Conservation (phyloP, 2,329 filamentous ascomycete species). For the Phymatotrichopsis omnivora region DNA sequence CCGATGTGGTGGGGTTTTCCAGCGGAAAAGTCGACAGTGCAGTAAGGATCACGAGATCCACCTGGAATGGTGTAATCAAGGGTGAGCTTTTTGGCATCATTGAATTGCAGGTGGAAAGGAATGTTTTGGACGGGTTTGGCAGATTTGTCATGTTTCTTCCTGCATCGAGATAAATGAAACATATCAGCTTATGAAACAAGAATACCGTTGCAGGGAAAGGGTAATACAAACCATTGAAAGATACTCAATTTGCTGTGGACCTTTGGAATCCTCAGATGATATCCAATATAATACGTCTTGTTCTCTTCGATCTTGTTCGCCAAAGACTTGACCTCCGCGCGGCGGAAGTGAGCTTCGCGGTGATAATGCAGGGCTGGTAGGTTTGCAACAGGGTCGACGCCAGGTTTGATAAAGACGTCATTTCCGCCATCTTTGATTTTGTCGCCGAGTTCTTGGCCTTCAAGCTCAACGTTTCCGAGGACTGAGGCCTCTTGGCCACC, state of each 20-base stretch:
- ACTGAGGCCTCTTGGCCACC: neutral
- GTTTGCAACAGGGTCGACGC: neutral
- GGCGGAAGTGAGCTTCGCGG: neutral
- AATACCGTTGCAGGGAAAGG: neutral
- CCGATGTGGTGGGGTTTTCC: neutral
- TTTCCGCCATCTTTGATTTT: conserved; percentile 1
- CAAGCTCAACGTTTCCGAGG: conserved; percentile 3
- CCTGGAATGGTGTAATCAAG: conserved; percentile 3
- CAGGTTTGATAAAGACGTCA: conserved; percentile 1
- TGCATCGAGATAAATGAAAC: neutral
- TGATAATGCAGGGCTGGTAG: neutral
- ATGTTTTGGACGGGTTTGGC: conserved; percentile 2
- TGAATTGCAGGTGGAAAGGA: conserved; percentile 4
- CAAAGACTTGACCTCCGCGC: conserved; percentile 4
- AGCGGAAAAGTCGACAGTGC: neutral
- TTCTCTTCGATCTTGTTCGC: neutral
- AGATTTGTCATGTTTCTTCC: neutral
- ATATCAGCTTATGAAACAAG: too few species aligned
- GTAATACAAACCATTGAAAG: conserved; percentile 5
- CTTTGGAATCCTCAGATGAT: neutral
- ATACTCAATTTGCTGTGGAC: neutral
- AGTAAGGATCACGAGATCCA: neutral
- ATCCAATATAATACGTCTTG: conserved; percentile 8
- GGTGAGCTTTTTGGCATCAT: neutral
- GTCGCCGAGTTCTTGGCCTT: neutral